phyloP scores from a whole-genome alignment of 441 rosid species.

The Raphanus hybrid region DNA sequence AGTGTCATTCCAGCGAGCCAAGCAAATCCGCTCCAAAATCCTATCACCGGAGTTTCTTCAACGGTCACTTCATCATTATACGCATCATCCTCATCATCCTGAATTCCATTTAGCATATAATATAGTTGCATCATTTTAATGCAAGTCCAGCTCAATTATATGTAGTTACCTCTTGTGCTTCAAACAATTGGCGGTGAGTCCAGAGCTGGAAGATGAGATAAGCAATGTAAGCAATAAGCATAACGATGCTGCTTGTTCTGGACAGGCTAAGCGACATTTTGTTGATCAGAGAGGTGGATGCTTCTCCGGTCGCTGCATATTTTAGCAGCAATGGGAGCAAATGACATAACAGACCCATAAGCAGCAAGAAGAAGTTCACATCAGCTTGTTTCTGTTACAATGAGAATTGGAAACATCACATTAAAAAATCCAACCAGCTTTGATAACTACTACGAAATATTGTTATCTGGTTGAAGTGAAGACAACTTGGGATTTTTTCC shows the following conservation, averaged over 20 bases:
- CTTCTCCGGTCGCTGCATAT: slow-evolving; percentile 38
- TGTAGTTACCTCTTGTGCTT: slow-evolving; percentile 52
- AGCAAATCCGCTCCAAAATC: slow-evolving; percentile 73
- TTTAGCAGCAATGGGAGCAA: slow-evolving; percentile 64
- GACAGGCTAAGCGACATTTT: slow-evolving; percentile 60
- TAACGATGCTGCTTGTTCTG: slow-evolving; percentile 73
- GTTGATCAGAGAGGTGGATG: slow-evolving; percentile 31
- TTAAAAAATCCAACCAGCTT: no score
- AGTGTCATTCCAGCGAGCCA: slow-evolving; percentile 88
- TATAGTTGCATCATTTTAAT: neutral
- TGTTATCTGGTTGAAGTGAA: no score
- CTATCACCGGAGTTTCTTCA: slow-evolving; percentile 63
- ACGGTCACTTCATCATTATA: slow-evolving; percentile 36
- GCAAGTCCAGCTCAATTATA: no score
- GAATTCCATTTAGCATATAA: slow-evolving; percentile 38
- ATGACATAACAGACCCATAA: slow-evolving; percentile 73
- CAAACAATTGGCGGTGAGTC: slow-evolving; percentile 74
- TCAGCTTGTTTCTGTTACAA: slow-evolving; percentile 77
- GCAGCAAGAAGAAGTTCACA: slow-evolving; percentile 67
- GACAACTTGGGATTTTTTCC: no score
- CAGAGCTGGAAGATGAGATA: slow-evolving; percentile 71
- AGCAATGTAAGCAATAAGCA: slow-evolving; percentile 65
- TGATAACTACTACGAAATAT: no score
- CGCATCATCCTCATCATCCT: slow-evolving; percentile 55
- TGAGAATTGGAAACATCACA: neutral